Base-by-base conservation (phyloP, 345 rosid species). In the Eucalyptus fibrosa region DNA sequence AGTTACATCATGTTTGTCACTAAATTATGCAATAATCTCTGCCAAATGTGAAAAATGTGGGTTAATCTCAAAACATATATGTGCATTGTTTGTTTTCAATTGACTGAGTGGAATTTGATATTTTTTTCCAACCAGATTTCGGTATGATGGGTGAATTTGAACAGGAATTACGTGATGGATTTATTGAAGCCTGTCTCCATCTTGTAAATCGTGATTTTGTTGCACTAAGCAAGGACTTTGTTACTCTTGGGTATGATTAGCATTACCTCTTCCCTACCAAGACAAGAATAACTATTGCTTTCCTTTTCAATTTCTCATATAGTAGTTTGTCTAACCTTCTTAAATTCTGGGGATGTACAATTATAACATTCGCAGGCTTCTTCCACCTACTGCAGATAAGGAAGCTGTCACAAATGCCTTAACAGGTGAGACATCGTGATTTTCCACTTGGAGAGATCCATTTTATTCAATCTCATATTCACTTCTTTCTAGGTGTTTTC, bases 131-230 rank as follows among this genome's bases (percentile, higher is more conserved):
- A 37, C 65, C 96, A 97, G 99, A 97, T 96, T 97, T 97, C 91
- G 99, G 99, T 80, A 97, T 97, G 99, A 96, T 97, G 99, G 98
- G 99, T 90, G 98, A 97, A 90, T 97, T 97, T 92, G 94, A 94
- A 91, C 96, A 97, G 94, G 99, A 96, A 90, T 89, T 96, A 90
- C 99, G 98, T 40, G 96, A 95, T 89, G 98, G 97, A 88, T 97
- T 97, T 92, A 96, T 96, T 89, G 96, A 96, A 94, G 99, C 99
- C 88, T 97, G 99, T 93, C 97, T 97, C 88, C 98, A 97, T 93
- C 99, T 97, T 62, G 99, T 97, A 85, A 97, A 97, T 90, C 98
- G 98, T 88, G 98, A 97, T 92, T 97, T 93, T 94, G 95, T 94
- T 92, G 95, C 99, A 14, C 92, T 97, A 90, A 95, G 98, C 88